phyloP scores from a whole-genome alignment of 768 basidiomycete species.

The Cyclocybe aegerita region DNA sequence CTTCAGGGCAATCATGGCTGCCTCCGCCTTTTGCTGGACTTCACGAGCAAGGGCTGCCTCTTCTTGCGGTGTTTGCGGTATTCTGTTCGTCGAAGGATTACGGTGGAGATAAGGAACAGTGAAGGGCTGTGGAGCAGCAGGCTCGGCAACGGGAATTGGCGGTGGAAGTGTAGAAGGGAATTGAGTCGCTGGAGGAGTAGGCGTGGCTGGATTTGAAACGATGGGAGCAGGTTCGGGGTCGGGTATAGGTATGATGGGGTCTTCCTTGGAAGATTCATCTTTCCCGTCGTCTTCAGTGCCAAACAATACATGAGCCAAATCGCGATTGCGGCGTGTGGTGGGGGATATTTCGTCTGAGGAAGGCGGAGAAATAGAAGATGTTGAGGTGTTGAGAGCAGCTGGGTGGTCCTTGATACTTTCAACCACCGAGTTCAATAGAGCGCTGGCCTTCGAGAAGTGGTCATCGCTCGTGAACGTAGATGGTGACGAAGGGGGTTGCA shows the following conservation, averaged over 20 bases:
- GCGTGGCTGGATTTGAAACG: slow-evolving; percentile 4
- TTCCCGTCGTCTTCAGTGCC: slow-evolving; percentile 45
- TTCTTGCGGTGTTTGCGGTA: slow-evolving; percentile 44
- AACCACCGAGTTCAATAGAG: slow-evolving; percentile 64
- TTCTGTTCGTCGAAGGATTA: slow-evolving; percentile 42
- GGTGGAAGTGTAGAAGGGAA: slow-evolving; percentile 9
- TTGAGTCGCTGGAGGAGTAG: slow-evolving; percentile 4
- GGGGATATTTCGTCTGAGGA: slow-evolving; percentile 39
- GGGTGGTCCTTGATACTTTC: slow-evolving; percentile 45
- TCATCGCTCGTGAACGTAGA: slow-evolving; percentile 38
- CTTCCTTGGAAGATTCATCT: slow-evolving; percentile 13
- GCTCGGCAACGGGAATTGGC: slow-evolving; percentile 17
- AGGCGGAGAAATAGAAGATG: slow-evolving; percentile 12
- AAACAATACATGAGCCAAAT: slow-evolving; percentile 77
- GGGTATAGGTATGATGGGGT: slow-evolving; percentile 10
- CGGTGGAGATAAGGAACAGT: slow-evolving; percentile 34
- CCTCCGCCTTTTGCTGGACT: slow-evolving; percentile 67
- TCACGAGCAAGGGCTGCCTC: slow-evolving; percentile 59
- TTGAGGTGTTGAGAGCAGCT: slow-evolving; percentile 17
- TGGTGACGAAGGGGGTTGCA: slow-evolving; percentile 36
- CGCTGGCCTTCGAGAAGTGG: slow-evolving; percentile 58
- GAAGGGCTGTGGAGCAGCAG: slow-evolving; percentile 25
- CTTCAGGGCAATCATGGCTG: slow-evolving; percentile 61
- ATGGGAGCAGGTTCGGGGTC: slow-evolving; percentile 9
- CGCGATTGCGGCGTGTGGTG: slow-evolving; percentile 63